Percentiles rank a stretch among this genome's conserved stretches.
Evolutionary conservation across 2,329 filamentous ascomycete species (phyloP).

Genomic region (Stemphylium beticola): DNA sequence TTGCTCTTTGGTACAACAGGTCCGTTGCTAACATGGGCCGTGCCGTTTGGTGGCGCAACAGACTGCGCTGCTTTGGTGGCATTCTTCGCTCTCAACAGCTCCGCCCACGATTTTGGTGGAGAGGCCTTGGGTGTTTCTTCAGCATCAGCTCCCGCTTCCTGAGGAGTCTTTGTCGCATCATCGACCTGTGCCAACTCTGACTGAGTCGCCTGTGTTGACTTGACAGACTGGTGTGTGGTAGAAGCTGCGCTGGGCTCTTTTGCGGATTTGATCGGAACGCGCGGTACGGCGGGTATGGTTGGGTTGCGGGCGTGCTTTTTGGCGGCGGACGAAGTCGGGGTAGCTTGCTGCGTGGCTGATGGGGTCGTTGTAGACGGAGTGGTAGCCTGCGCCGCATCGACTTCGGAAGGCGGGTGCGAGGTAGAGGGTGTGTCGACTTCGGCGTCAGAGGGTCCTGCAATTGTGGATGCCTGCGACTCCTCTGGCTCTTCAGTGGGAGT

Average conservation of each 20-base stretch:
- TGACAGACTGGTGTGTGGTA: constrained; percentile 45
- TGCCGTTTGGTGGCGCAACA: constrained; percentile 34
- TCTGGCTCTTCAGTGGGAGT: constrained; percentile 51
- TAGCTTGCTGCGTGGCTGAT: constrained; percentile 52
- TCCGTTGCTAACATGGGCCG: constrained; percentile 44
- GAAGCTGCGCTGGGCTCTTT: constrained; percentile 43
- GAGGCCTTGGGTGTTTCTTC: constrained; percentile 51
- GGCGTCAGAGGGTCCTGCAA: constrained; percentile 54
- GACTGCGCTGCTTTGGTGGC: constrained; percentile 37
- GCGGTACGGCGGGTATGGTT: constrained; percentile 58
- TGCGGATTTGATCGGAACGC: constrained; percentile 58
- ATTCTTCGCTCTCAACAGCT: constrained; percentile 65
- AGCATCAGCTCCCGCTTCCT: constrained; percentile 19
- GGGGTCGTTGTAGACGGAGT: constrained; percentile 61
- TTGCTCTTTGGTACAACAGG: constrained; percentile 58
- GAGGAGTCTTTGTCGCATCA: constrained; percentile 7
- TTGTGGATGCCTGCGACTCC: constrained; percentile 53
- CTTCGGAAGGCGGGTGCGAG: constrained; percentile 64
- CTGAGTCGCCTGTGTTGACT: constrained; percentile 30
- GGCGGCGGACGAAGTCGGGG: constrained; percentile 39
- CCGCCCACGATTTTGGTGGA: constrained; percentile 69
- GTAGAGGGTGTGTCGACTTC: constrained; percentile 63
- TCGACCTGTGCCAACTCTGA: constrained; percentile 17
- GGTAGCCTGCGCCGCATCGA: constrained; percentile 61
- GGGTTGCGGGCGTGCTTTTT: constrained; percentile 50